Evolutionary conservation across 257 asterid genomes (phyloP).

Genomic region (Jaltomata sinuosa): DNA sequence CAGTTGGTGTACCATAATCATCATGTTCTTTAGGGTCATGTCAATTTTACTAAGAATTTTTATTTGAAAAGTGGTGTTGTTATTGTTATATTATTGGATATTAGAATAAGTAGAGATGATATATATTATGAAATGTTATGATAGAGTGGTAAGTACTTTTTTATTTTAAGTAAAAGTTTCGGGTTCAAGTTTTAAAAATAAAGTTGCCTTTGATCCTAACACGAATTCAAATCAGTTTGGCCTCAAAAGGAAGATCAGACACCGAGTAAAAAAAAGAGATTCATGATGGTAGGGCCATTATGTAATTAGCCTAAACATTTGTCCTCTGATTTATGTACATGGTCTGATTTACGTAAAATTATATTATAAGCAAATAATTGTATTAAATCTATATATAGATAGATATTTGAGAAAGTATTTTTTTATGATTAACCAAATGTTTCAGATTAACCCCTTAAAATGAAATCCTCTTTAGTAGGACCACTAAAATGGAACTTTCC

Average conservation of each 20-base stretch:
- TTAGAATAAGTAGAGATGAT: too few relatives aligned
- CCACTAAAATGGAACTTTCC: too few relatives aligned
- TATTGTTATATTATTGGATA: not conserved
- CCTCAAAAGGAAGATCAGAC: not conserved
- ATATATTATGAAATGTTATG: not conserved
- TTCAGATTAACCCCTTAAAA: too few relatives aligned
- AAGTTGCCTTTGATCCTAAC: too few relatives aligned
- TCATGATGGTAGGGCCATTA: not conserved
- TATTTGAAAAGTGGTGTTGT: not conserved
- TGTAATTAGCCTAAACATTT: not conserved
- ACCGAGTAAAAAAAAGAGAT: not conserved
- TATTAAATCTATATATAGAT: not conserved
- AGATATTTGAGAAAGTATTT: too few relatives aligned
- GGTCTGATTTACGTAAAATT: not conserved
- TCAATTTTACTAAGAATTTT: not conserved
- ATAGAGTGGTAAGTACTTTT: not conserved
- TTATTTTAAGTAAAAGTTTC: too few relatives aligned
- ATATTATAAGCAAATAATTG: not conserved
- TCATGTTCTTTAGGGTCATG: not conserved
- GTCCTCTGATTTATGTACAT: not conserved
- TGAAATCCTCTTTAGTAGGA: too few relatives aligned
- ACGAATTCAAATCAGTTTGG: not conserved
- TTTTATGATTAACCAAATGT: too few relatives aligned
- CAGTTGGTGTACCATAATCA: not conserved
- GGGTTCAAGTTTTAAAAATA: too few relatives aligned